Evolutionary conservation across 805 yeast genomes (phyloP), one percentile per base, ranked within the genome.

Genomic region (Candida montana): DNA sequence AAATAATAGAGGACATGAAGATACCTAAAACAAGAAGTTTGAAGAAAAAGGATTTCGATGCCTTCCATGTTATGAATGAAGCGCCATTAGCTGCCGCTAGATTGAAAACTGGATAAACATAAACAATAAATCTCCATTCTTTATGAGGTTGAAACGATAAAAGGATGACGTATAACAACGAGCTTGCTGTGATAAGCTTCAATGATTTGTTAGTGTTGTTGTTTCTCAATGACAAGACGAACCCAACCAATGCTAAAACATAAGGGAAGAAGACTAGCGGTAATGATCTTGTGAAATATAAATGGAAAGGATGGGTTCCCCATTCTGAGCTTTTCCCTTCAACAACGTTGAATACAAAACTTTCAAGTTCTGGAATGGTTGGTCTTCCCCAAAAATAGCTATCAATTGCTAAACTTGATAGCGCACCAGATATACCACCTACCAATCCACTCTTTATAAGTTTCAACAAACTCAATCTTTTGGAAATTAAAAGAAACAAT

Each of bases 101-200:
- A 0, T 83, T 77, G 44, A 87, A 59, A 0, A 81, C 68, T 1
- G 97, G 96, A 4, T 83, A 64, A 0, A 79, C 66, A 59, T 90
- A 91, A 15, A 83, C 67, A 31, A 91, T 78, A 55, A 91, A 91
- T 52, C 97, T 74, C 95, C 95, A 87, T 66, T 91, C 98, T 58
- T 91, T 91, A 54, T 91, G 97, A 3, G 93, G 89, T 60, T 85
- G 93, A 39, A 81, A 59, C 0, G 96, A 88, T 73, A 89, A 72
- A 5, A 77, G 53, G 2, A 66, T 46, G n/a, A 89, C 69, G 55
- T 68, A 90, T 13, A 75, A 38, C 1, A 80, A 32, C 0, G 83
- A 64, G 1, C 87, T 67, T 15, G 74, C 45, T 2, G 75, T 68
- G 21, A 81, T 54, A 6, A 79, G 61, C 31, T 74, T 70, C 29